These are phyloP conservation scores for Alloascoidea africana DNA, from an alignment of 805 yeast species.

Conservation along the genomic window DNA sequence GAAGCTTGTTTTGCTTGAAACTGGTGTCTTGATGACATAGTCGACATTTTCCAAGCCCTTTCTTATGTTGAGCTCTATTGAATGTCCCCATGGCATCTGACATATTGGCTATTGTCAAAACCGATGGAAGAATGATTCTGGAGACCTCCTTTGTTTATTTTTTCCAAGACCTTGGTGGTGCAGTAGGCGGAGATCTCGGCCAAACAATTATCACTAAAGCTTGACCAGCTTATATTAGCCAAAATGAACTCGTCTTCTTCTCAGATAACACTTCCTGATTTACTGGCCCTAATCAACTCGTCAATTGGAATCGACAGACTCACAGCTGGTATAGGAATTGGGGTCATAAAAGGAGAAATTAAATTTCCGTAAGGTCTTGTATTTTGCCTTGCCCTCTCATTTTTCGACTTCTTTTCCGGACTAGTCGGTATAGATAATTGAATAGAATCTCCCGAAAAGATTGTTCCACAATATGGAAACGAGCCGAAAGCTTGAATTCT, in stretches of 20 bases:
- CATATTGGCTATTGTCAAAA: constrained; percentile 9
- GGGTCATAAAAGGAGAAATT: constrained; percentile 8
- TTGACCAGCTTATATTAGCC: constrained; percentile 2
- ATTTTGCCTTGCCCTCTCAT: constrained; percentile 7
- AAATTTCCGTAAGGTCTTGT: constrained; percentile 8
- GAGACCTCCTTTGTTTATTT: constrained; percentile 30
- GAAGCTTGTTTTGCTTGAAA: constrained; percentile 34
- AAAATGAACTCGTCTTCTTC: constrained; percentile 6
- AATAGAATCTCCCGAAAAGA: too few relatives aligned
- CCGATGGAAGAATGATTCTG: constrained; percentile 19
- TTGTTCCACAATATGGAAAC: too few relatives aligned
- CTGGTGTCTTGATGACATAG: constrained; percentile 25
- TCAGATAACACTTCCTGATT: constrained; percentile 6
- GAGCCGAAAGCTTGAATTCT: too few relatives aligned
- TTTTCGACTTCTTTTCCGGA: constrained; percentile 5
- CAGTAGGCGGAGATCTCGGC: constrained; percentile 27
- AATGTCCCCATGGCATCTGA: constrained; percentile 13
- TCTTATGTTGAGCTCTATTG: constrained; percentile 5
- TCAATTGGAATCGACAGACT: constrained; percentile 8
- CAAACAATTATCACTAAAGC: constrained; percentile 28
- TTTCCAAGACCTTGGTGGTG: constrained; percentile 28
- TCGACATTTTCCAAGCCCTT: constrained; percentile 15
- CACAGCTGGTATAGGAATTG: constrained; percentile 3
- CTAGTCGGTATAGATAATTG: constrained; percentile 9
- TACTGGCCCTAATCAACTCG: constrained; percentile 6